phyloP scores from a whole-genome alignment of 768 basidiomycete genomes.

The Leucogyrophana mollusca region DNA sequence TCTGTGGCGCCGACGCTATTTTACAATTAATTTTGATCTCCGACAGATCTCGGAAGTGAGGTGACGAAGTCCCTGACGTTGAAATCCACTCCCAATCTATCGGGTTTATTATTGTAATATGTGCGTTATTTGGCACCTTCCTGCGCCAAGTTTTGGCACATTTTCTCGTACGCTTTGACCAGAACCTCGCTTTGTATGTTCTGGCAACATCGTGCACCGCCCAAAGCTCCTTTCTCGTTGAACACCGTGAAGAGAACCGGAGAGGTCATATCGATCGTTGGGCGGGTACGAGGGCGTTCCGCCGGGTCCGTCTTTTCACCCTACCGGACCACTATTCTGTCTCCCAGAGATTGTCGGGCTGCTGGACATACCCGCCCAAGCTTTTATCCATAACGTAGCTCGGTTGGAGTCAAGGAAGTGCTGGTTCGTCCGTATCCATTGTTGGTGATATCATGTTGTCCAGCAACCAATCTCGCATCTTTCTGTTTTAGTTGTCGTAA shows the following conservation, averaged over 20 bases:
- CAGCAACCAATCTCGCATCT: too few species aligned
- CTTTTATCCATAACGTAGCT: neutral
- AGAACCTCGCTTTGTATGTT: neutral
- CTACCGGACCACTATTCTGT: neutral
- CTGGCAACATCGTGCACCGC: neutral
- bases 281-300: neutral
- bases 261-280: neutral
- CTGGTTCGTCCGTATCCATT: too few species aligned
- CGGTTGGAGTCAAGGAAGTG: too few species aligned
- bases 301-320: neutral
- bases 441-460: too few species aligned
- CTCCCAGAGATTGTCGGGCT: neutral
- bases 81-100: neutral
- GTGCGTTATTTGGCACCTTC: too few species aligned
- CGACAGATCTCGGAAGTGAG: conserved; percentile 8
- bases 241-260: neutral
- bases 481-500: neutral
- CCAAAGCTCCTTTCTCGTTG: neutral
- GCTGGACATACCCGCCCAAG: neutral
- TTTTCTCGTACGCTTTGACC: too few species aligned
- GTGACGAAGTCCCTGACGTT: conserved; percentile 4
- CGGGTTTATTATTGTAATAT: too few species aligned
- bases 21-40: conserved; percentile 9
- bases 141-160: too few species aligned
- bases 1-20: conserved; percentile 2